A percentile compares a stretch with the other conserved stretches of the same genome.
Evolutionary conservation across 2,329 filamentous ascomycete species (phyloP).

Genomic region (Plectosphaerella sp.): DNA sequence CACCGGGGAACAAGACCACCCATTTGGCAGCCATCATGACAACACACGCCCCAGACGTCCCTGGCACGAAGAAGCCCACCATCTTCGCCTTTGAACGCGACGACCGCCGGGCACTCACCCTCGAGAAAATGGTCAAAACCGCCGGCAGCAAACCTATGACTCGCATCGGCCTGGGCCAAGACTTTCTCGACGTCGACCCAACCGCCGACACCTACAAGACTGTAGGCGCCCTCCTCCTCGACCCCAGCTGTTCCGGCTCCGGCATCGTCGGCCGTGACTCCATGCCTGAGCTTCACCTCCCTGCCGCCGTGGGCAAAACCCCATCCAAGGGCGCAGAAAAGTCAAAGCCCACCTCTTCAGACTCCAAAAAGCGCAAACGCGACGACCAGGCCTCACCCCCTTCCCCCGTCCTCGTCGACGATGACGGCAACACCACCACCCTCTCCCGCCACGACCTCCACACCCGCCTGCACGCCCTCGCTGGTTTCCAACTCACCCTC

Average conservation of each 20-base stretch:
- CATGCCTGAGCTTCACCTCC: slow-evolving; percentile 61
- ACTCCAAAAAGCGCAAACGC: slow-evolving; percentile 42
- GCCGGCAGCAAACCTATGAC: slow-evolving; percentile 68
- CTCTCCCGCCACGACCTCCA: slow-evolving; percentile 53
- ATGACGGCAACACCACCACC: slow-evolving; percentile 50
- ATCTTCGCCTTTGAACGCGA: slow-evolving; percentile 84
- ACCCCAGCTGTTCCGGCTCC: slow-evolving; percentile 93
- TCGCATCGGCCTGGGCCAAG: slow-evolving; percentile 66
- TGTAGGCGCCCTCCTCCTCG: slow-evolving; percentile 81
- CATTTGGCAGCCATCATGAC: slow-evolving; percentile 76
- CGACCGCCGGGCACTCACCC: slow-evolving; percentile 61
- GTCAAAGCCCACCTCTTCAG: slow-evolving; percentile 5
- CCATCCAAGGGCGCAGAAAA: slow-evolving; percentile 24
- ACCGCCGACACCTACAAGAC: slow-evolving; percentile 52
- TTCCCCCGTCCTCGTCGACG: slow-evolving; percentile 43
- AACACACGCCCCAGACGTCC: slow-evolving; percentile 31
- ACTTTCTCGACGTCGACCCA: slow-evolving; percentile 78
- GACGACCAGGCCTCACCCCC: slow-evolving; percentile 25
- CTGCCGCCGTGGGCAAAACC: slow-evolving; percentile 22
- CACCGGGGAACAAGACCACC: slow-evolving; percentile 96
- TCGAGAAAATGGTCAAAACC: slow-evolving; percentile 78
- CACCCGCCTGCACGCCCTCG: slow-evolving; percentile 66
- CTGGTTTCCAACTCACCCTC: slow-evolving; percentile 76
- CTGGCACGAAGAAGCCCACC: slow-evolving; percentile 26
- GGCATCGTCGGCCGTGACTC: slow-evolving; percentile 90